Base-by-base conservation (phyloP, 352 stramenopile genomes). In the Lagenidium giganteum region DNA sequence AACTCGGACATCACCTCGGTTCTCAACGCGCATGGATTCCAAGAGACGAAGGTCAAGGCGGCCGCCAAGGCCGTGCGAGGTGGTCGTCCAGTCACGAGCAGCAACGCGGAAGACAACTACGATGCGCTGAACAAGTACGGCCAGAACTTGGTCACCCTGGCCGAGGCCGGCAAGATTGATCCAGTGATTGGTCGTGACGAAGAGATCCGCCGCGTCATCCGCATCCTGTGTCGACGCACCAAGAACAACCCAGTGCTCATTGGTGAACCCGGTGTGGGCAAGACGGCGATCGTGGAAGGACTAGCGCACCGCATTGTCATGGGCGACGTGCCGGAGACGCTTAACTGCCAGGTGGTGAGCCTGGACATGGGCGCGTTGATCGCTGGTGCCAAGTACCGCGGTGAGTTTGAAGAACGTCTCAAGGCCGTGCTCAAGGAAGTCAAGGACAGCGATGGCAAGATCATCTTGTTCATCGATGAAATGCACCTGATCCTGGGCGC, bases 401-500 rank as follows among this genome's bases (percentile, higher is more conserved):
- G 97, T 34, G 96, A 99, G 56, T 99, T 99, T 65, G 97, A 99
- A 72, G 96, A 99, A 57, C 75, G 97, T 21, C 61, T 99, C 14
- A 96, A 97, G 52, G 83, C 84, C 12, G 94, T 99, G 25, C 62
- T 99, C 43, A 94, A 96, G 55, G 89, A 97, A 41, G 82, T 96
- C 40, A 83, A 96, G 51, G 78, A 94, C 20, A 93, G 93, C 42
- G 77, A 98, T 46, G 91, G 88, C 47, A 95, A 98, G 52, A 96
- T 99, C 53, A 96, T 99, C 34, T 57, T 99, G 29, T 99, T 99
- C 56, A 97, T 99, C 41, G 97, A 99, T 35, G 97, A 99, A 54
- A 93, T 98, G 61, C 95, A 99, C 68, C 40, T 97, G 28, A 86
- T 99, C 18, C 60, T 99, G 8, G 96, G 96, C 13, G 96, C 96